phyloP scores from a whole-genome alignment of 495 filamentous ascomycete species.

The Aspergillus avenaceus region DNA sequence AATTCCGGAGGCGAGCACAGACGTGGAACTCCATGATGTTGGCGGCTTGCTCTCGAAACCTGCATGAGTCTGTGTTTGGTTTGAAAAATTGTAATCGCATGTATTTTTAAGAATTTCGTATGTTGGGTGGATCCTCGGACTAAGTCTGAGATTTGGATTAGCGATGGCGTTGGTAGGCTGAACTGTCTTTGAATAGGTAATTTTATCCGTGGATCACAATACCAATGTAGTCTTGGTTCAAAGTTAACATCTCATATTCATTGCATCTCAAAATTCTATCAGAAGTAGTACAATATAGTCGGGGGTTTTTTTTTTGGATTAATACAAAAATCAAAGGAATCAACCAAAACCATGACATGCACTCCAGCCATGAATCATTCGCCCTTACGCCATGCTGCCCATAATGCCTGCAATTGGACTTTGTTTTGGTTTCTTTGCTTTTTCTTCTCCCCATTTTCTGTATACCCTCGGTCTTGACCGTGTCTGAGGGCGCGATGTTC shows the following conservation, averaged over 20 bases:
- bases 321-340: conserved; percentile 5
- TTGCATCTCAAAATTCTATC: conserved; percentile 1
- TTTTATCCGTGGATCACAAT: not conserved
- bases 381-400: conserved; percentile 48
- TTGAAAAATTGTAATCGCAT: not conserved
- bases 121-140: not conserved
- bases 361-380: conserved; percentile 23
- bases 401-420: conserved; percentile 32
- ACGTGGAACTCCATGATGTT: conserved; percentile 48
- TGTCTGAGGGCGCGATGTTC: not conserved
- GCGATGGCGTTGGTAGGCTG: conserved; percentile 3
- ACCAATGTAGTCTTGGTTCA: no score
- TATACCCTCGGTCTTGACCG: not conserved
- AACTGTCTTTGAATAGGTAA: no score
- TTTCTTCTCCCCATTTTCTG: conserved; percentile 9
- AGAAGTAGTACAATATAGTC: conserved; percentile 2
- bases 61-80: not conserved
- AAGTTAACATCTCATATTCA: not conserved
- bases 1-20: conserved; percentile 16
- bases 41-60: conserved; percentile 45
- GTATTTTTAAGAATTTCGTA: conserved; percentile 1
- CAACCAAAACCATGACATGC: conserved; percentile 17
- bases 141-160: not conserved
- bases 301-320: conserved; percentile 1
- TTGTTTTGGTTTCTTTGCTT: conserved; percentile 27